A percentile compares a stretch with the other conserved stretches of the same genome.
phyloP scores from a whole-genome alignment of 179 eudicot genomes.

The Beta lomatogona region DNA sequence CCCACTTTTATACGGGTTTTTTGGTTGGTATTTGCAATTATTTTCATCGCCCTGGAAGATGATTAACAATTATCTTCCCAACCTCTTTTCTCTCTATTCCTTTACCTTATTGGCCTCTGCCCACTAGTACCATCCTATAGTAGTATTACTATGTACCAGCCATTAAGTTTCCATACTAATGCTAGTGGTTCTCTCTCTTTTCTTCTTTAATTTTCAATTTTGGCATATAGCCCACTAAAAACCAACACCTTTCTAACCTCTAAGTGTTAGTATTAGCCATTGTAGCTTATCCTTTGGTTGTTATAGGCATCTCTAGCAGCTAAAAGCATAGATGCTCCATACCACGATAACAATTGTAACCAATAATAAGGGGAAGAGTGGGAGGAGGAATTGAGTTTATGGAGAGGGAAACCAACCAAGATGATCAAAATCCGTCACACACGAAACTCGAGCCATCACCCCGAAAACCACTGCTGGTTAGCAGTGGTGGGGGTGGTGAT shows the following conservation, averaged over 20 bases:
- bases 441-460: constrained; percentile 35
- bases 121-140: constrained; percentile 29
- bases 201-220: constrained; percentile 25
- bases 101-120: constrained; percentile 22
- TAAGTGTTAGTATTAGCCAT: constrained; percentile 40
- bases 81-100: neutral
- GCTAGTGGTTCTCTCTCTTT: constrained; percentile 41
- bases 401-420: constrained; percentile 54
- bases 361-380: constrained; percentile 16
- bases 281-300: constrained; percentile 23
- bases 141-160: constrained; percentile 13
- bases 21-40: neutral
- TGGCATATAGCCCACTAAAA: constrained; percentile 40
- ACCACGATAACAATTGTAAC: neutral
- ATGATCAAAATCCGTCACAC: constrained; percentile 37
- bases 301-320: constrained; percentile 35
- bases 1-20: neutral
- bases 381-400: constrained; percentile 34
- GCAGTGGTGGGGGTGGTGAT: constrained; percentile 41
- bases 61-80: neutral
- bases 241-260: constrained; percentile 34
- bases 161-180: constrained; percentile 33
- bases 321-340: neutral
- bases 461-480: constrained; percentile 30
- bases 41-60: neutral